Base-by-base conservation (phyloP, 179 eudicot species). In the Carnegiea gigantea region DNA sequence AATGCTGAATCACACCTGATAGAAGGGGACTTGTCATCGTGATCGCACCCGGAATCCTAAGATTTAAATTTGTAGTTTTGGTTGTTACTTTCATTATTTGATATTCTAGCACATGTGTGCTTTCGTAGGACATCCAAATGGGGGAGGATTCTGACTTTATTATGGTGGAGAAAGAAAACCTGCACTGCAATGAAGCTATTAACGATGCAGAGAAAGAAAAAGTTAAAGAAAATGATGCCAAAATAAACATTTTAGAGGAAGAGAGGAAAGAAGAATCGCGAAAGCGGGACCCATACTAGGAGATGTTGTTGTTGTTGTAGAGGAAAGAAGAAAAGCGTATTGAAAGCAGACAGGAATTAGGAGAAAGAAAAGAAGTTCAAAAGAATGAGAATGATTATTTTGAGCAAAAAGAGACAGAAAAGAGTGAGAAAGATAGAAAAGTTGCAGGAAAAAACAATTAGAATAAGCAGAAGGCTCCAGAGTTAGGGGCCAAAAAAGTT, bases 121-220 rank as follows among this genome's bases (percentile, higher is more conserved):
- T 70, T 76, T 57, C 54, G 70, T 80, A 86, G 88, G 84, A 80
- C 67, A 18, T 44, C 24, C 51, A 33, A 68, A 83, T 83, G 88
- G 77, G 38, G 6, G 80, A 54, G 65, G 78, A 78, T 28, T 78
- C 79, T 53, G 80, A 75, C 43, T 85, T 80, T 80, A 85, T 87
- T 51, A 80, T 49, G 53, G 86, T 81, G 85, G 89, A 85, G 79
- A 89, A 85, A 82, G 91, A 92, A 81, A 87, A 76, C 18, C 17
- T 88, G 76, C 79, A 79, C 20, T 49, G 79, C 81, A 80, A 82
- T 68, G 84, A 67, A 57, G 86, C 74, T 76, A 80, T 68, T 70
- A 73, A 54, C 77, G 82, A 51, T 10, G 60, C 64, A 59, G 82
- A 74, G 67, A 87, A 84, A 65, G 78, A 77, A 28, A 80, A 76